Base-by-base conservation (phyloP, 75 land plant genomes). In the Pseudotsuga menziesii region DNA sequence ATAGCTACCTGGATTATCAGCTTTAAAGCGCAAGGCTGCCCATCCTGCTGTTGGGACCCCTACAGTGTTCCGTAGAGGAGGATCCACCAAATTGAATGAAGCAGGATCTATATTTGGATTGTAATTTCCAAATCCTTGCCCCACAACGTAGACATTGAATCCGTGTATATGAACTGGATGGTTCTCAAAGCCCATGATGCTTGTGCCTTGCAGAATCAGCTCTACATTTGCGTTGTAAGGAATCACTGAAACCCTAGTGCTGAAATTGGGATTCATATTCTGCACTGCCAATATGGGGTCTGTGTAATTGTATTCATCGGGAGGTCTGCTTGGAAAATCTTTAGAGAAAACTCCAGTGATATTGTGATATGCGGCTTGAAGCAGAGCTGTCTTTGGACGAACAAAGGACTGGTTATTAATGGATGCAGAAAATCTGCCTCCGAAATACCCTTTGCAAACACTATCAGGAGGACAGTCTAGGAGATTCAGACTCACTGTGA, bases 41-140 rank as follows among this genome's bases (percentile, higher is more conserved):
- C 92, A 91, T 23, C 92, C 92, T 5, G 86, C 84, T n/a, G 27
- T 62, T 1, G 88, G 91, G 17, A 91, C 88, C 4, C 78, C 86
- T 57, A 89, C 86, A 20, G 92, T 91, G 76, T 88, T 88, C 32
- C 88, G 67, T 56, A 78, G 64, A 15, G 88, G 86, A 35, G 92
- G 92, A 70, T 91, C 88, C 41, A 84, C 81, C 0, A 89, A 81
- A 77, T 86, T 86, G 74, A 84, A 86, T 0, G 56, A 67, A 29
- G 62, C 39, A n/a, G 81, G 86, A 41, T 70, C 81, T 0, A 35
- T 48, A 4, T 56, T 19, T 19, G 84, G 78, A 29, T 82, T 72
- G 27, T 80, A 86, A 57, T 84, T 84, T 15, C 88, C 88, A 56
- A 73, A 76, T 48, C 88, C 88, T 25, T 44, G 39, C 9, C 82